A percentile compares a stretch with the other conserved stretches of the same genome.
Evolutionary conservation across 495 filamentous ascomycete species (phyloP).

Genomic region (Neurospora hispaniola): DNA sequence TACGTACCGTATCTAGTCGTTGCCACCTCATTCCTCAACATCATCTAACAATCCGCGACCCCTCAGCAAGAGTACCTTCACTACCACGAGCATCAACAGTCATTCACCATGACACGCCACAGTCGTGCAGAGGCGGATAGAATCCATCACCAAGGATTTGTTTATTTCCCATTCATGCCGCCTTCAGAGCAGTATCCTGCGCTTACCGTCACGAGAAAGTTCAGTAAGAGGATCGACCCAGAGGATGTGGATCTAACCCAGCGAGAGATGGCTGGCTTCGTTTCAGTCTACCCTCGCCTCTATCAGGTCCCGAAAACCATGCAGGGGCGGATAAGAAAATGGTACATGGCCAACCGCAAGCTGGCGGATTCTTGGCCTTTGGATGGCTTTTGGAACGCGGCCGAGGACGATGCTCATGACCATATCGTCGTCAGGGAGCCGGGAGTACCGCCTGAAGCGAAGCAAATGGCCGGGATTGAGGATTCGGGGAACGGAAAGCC

Average conservation of each 20-base stretch:
- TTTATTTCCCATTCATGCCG: not conserved
- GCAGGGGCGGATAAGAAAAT: not conserved
- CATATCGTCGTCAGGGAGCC: not conserved
- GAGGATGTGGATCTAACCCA: not conserved
- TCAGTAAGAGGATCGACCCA: not conserved
- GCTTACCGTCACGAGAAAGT: not conserved
- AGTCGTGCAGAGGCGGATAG: not conserved
- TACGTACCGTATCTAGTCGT: not conserved
- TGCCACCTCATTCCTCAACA: not conserved
- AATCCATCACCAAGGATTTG: not conserved
- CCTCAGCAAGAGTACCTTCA: not conserved
- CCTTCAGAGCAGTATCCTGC: not conserved
- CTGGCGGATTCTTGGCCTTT: not conserved
- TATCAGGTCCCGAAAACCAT: slow-evolving; percentile 4
- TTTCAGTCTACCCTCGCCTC: slow-evolving; percentile 4
- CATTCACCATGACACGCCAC: not conserved
- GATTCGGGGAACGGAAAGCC: not conserved
- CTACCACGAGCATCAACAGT: not conserved
- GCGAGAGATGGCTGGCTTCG: slow-evolving; percentile 1
- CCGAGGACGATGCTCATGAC: slow-evolving; percentile 1
- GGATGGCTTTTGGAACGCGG: not conserved
- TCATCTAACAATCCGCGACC: not conserved
- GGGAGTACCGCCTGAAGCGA: not conserved
- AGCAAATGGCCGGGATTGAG: not conserved
- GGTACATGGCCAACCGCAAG: not conserved